These are phyloP conservation scores for Stromatinia cepivora DNA, from an alignment of 2,329 filamentous ascomycete species.

Conservation along the genomic window DNA sequence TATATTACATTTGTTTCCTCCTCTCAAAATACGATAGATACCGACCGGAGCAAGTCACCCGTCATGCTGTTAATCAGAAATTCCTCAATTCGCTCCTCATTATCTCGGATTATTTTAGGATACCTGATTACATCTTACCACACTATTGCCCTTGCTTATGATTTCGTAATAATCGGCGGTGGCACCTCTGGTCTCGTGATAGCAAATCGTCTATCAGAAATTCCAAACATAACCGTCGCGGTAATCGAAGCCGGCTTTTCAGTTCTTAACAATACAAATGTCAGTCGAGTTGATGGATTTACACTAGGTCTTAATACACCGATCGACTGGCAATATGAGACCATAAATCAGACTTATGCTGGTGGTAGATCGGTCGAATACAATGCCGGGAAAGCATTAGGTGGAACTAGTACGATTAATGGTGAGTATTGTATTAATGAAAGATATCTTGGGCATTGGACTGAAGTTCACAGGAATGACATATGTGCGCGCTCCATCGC, in stretches of 20 bases:
- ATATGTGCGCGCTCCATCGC: slow-evolving; percentile 27
- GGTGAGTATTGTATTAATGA: slow-evolving; percentile 39
- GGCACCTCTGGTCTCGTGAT: slow-evolving; percentile 32
- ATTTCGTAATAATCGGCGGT: slow-evolving; percentile 30
- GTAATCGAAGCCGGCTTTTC: slow-evolving; percentile 33
- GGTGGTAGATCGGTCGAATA: slow-evolving; percentile 20
- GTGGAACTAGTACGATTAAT: slow-evolving; percentile 30
- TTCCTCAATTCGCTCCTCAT: neutral
- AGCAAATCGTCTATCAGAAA: slow-evolving; percentile 31
- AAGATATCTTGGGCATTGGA: neutral
- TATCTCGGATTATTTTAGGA: neutral
- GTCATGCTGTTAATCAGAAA: neutral
- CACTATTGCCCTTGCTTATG: slow-evolving; percentile 14
- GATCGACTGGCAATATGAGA: slow-evolving; percentile 32
- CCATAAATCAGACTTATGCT: slow-evolving; percentile 26
- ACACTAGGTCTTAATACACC: slow-evolving; percentile 24
- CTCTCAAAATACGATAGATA: neutral
- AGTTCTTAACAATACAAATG: slow-evolving; percentile 27
- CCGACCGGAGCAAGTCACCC: neutral
- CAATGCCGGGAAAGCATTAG: slow-evolving; percentile 29
- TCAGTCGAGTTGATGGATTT: slow-evolving; percentile 26
- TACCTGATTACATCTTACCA: slow-evolving; percentile 2
- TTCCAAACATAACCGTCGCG: slow-evolving; percentile 28
- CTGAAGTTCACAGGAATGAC: slow-evolving; percentile 42
- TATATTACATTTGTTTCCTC: too few species aligned